Evolutionary conservation across 1,284 basidiomycete species (phyloP), one percentile per base, ranked within the genome.

Genomic region (Rhodotorula sp.): DNA sequence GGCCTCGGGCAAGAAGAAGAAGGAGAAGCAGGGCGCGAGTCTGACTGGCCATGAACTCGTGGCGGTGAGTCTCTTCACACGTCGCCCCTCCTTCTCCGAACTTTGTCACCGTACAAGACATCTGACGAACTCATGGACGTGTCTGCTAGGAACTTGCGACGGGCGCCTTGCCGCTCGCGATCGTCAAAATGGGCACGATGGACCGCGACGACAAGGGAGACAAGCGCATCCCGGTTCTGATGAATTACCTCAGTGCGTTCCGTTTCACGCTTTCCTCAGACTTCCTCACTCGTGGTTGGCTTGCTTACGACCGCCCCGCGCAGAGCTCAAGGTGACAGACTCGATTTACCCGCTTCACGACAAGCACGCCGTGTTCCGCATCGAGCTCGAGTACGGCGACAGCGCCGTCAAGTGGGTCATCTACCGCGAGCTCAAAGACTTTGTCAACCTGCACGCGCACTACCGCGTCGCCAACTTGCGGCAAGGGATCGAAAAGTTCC

Each of bases 381-480:
- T 97, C 77, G 93, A 97, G 78, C 81, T 85, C 82, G 92, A 97
- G 49, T 98, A 99, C 80, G 96, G 93, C 1, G 94, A 97, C 76
- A 92, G 93, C n/a, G 89, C 90, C 5, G 89, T 90, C 69, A 89
- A 92, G 81, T 99, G 97, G 96, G 84, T 85, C 74, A 88, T 99
- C 59, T 98, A 99, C 82, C 89, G 96, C 66, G 91, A 96, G 81
- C 85, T 97, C 64, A 88, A 92, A 72, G 96, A 99, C 81, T 97
- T 99, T 80, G 77, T 97, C 65, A 90, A 90, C 47, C 83, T 99
- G 26, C 96, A 99, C 80, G 87, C 91, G 0, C 94, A 97, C 80
- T 98, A 97, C 80, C 86, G 91, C 14, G 85, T 97, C 49, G 91
- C 93, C 6, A 94, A 93, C 78, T 79, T 81, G 43, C 66, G 72